A percentile compares a stretch with the other conserved stretches of the same genome.
Conservation (phyloP, 2,329 filamentous ascomycete species). For the Dendrostoma leiphaemia region DNA sequence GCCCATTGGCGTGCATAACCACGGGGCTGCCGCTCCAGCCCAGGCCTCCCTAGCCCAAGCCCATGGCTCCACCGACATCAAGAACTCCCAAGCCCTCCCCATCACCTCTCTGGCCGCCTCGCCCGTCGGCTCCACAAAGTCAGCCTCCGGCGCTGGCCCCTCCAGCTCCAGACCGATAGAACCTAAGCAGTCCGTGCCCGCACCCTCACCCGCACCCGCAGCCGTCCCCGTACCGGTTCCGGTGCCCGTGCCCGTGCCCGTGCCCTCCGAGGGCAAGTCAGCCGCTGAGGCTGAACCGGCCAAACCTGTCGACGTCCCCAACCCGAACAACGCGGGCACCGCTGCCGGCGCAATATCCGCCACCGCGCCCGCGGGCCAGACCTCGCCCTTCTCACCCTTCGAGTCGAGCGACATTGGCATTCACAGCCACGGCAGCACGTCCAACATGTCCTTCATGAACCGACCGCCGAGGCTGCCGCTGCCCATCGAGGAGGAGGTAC, state of each 20-base stretch:
- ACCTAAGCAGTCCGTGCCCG: conserved; percentile 6
- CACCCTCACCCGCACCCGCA: conserved; percentile 19
- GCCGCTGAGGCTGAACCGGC: conserved; percentile 25
- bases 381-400: conserved; percentile 30
- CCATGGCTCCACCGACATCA: conserved; percentile 52
- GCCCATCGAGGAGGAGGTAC: conserved; percentile 88
- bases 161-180: conserved; percentile 10
- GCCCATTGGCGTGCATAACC: conserved; percentile 54
- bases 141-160: conserved; percentile 3
- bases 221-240: too few relatives aligned
- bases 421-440: conserved; percentile 55
- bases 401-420: conserved; percentile 41
- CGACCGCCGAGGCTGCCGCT: conserved; percentile 87
- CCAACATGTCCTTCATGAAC: conserved; percentile 60
- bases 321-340: conserved; percentile 26
- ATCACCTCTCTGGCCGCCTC: conserved; percentile 49
- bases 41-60: conserved; percentile 62
- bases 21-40: conserved; percentile 57
- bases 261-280: background rate
- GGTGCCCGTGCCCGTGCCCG: background rate
- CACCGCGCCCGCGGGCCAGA: conserved; percentile 18
- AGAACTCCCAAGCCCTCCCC: conserved; percentile 43
- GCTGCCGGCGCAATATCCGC: conserved; percentile 20
- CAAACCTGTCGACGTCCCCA: conserved; percentile 32
- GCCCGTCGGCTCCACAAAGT: conserved; percentile 27